Conservation (phyloP, 192 early-diverging fungal genomes). For the Diversispora epigaea region DNA sequence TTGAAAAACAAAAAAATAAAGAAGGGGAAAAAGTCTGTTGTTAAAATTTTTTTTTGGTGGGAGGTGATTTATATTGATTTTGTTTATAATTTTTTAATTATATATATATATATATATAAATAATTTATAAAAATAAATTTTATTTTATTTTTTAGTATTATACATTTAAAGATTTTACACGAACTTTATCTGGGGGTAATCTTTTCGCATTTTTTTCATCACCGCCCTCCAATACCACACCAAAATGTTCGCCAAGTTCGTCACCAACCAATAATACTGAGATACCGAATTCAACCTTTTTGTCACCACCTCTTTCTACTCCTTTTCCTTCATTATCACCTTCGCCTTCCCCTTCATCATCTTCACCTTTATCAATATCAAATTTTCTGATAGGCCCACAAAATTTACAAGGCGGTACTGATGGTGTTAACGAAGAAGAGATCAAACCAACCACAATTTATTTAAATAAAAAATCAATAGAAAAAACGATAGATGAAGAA, state of each 20-base stretch:
- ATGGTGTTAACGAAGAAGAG: not conserved
- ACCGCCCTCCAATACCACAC: not conserved
- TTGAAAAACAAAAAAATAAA: constrained; percentile 20
- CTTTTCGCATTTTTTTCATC: constrained; percentile 25
- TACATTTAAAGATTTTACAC: constrained; percentile 19
- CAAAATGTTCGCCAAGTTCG: not conserved
- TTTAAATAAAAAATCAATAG: constrained; percentile 1
- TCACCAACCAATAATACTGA: not conserved
- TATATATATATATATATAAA: not conserved
- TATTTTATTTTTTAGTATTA: not conserved
- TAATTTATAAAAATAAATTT: not conserved
- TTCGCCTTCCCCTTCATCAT: not conserved
- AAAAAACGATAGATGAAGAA: not conserved
- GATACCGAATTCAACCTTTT: not conserved
- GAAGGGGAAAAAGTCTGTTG: constrained; percentile 25
- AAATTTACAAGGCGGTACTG: not conserved
- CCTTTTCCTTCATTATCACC: not conserved
- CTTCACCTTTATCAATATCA: not conserved
- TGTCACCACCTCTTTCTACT: not conserved
- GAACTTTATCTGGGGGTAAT: constrained; percentile 12
- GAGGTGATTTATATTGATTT: not conserved
- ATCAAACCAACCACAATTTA: constrained; percentile 13
- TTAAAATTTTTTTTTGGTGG: not conserved
- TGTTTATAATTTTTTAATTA: not conserved
- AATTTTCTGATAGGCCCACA: constrained; percentile 18